phyloP scores from a whole-genome alignment of 345 rosid species.

The Eucalyptus camaldulensis region DNA sequence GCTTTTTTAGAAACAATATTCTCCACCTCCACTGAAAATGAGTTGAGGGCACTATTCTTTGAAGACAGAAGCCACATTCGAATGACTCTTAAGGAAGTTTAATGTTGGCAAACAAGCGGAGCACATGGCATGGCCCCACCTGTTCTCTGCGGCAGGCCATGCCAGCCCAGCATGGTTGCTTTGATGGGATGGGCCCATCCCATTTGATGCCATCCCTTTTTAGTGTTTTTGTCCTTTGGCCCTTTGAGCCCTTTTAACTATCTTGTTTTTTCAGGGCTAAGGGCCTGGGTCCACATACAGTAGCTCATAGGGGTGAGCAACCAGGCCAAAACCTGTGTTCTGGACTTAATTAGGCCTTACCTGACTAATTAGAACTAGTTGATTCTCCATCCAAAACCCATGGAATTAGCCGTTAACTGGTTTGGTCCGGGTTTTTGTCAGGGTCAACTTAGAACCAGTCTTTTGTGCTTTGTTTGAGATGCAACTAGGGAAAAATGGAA shows the following conservation, averaged over 20 bases:
- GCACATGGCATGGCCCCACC: neutral
- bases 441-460: neutral
- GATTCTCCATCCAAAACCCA: neutral
- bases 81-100: neutral
- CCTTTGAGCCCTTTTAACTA: neutral
- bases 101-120: neutral
- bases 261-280: neutral
- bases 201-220: neutral
- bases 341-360: neutral
- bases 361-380: neutral
- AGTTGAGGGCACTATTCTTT: neutral
- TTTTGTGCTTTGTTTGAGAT: neutral
- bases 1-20: neutral
- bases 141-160: neutral
- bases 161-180: neutral
- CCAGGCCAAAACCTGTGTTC: neutral
- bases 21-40: neutral
- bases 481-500: neutral
- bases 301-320: neutral
- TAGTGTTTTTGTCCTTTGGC: neutral
- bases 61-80: neutral
- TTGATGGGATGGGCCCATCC: neutral
- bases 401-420: neutral
- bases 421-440: neutral
- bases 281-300: neutral